Percentiles rank a stretch among this genome's conserved stretches.
phyloP scores from a whole-genome alignment of 768 basidiomycete species.

The Serendipita sp. region DNA sequence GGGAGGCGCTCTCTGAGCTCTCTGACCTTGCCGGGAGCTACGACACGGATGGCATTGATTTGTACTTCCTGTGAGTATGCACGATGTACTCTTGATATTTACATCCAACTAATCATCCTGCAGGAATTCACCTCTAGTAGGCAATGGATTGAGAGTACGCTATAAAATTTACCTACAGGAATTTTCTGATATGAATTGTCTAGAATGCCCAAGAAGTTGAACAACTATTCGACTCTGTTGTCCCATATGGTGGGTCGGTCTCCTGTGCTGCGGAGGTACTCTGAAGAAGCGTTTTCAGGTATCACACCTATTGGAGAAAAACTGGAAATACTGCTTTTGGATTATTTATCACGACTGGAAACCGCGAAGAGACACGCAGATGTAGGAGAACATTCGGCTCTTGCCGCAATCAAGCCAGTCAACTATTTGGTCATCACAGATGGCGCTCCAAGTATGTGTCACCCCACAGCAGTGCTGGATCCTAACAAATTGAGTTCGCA shows the following conservation, averaged over 20 bases:
- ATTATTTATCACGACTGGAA: slow-evolving; percentile 25
- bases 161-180: neutral
- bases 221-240: slow-evolving; percentile 28
- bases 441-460: slow-evolving; percentile 26
- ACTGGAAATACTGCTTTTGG: slow-evolving; percentile 25
- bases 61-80: slow-evolving; percentile 32
- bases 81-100: neutral
- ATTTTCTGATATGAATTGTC: neutral
- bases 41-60: slow-evolving; percentile 44
- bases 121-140: neutral
- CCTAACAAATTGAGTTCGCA: neutral
- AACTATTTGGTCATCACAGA: slow-evolving; percentile 50
- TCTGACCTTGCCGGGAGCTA: slow-evolving; percentile 34
- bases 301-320: slow-evolving; percentile 22
- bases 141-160: neutral
- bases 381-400: slow-evolving; percentile 14
- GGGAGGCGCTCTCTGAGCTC: slow-evolving; percentile 31
- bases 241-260: slow-evolving; percentile 30
- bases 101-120: neutral
- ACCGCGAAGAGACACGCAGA: slow-evolving; percentile 17
- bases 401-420: slow-evolving; percentile 32
- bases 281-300: neutral
- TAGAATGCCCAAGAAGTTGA: slow-evolving; percentile 27
- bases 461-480: slow-evolving; percentile 23
- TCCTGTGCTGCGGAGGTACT: neutral